These are phyloP conservation scores for Closterium sp. DNA, from an alignment of 139 green algal species.

Conservation along the genomic window DNA sequence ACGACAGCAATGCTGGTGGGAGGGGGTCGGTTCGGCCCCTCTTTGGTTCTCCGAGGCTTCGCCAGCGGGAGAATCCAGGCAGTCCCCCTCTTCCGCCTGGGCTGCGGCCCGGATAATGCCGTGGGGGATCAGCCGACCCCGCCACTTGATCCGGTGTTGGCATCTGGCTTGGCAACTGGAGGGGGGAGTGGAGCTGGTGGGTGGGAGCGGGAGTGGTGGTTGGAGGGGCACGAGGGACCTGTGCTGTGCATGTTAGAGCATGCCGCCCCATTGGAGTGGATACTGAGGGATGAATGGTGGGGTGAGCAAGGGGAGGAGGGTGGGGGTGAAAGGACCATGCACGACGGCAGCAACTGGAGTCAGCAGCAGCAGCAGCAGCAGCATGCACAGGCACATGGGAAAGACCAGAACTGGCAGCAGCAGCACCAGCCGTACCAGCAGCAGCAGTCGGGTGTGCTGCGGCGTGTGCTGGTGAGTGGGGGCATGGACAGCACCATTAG, in stretches of 20 bases:
- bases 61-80: constrained; percentile 11
- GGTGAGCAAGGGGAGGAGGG: not conserved
- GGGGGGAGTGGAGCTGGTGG: not conserved
- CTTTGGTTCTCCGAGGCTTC: constrained; percentile 14
- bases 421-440: not conserved
- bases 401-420: not conserved
- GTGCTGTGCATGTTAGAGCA: constrained; percentile 7
- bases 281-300: not conserved
- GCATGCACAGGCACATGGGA: not conserved
- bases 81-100: not conserved
- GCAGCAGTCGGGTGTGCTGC: not conserved
- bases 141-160: too few relatives aligned
- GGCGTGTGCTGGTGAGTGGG: constrained; percentile 22
- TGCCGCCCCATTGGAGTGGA: not conserved
- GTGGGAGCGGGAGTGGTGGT: not conserved
- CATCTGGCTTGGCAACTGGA: not conserved
- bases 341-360: not conserved
- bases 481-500: constrained; percentile 28
- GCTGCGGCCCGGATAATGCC: not conserved
- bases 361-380: not conserved
- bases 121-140: too few relatives aligned
- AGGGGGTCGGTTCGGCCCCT: constrained; percentile 11
- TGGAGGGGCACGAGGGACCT: constrained; percentile 1
- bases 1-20: constrained; percentile 12
- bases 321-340: not conserved